Base-by-base conservation (phyloP, 192 early-diverging fungal species). In the Spinellus fusiger region DNA sequence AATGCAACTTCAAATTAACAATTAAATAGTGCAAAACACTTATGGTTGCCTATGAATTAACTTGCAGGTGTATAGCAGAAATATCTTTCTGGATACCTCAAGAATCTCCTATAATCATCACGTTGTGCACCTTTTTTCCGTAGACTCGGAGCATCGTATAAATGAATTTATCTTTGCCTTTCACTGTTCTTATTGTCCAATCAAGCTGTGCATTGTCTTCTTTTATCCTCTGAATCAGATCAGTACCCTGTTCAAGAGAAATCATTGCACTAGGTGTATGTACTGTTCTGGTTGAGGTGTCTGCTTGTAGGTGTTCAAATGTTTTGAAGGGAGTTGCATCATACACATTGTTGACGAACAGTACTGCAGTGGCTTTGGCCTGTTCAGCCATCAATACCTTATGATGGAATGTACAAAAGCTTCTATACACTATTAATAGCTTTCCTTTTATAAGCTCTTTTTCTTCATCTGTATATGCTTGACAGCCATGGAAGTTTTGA, bases 371-470 rank as follows among this genome's bases (percentile, higher is more conserved):
- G 5, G 77, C 80, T 0, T 73, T 76, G 0, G 80, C 77, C 6
- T 50, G 40, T 32, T 82, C 77, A 1, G 77, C 77, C 37, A 66
- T 58, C n/a, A 60, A 57, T 0, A 65, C 73, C 46, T 82, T 79
- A 12, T 74, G 54, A 9, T 69, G 58, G 47, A 82, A 82, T 2
- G 63, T 34, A 59, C 80, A 82, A 16, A 49, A 38, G 0, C 80
- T 76, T 6, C 80, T 56, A 20, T 69, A 66, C 0, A 82, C 66
- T 0, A 79, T 49, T 26, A 79, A 13, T 26, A 77, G 64, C n/a
- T 70, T 73, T 26, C 56, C 68, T 5, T 32, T 51, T 25, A 77
- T 64, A 6, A 37, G 29, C 0, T 49, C 18, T 15, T 54, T 20
- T 35, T 77, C 69, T 12, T 62, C 53, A 9, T 9, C 18, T 4